Conservation (phyloP, 257 asterid species). For the Oldenlandia corymbosa region DNA sequence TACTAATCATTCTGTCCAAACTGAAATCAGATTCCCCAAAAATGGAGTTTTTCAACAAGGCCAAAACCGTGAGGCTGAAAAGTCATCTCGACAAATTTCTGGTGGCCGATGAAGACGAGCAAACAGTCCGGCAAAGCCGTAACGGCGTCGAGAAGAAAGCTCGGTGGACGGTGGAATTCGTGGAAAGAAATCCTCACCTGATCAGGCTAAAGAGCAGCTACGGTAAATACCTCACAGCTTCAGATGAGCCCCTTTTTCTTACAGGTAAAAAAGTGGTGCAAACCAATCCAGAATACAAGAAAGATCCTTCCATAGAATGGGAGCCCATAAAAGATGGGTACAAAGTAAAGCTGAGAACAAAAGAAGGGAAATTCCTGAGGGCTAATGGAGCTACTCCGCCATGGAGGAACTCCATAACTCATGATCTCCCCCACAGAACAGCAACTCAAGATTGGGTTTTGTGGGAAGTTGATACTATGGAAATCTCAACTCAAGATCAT, state of each 20-base stretch:
- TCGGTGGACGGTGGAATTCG: conserved; percentile 69
- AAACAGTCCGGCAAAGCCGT: conserved; percentile 55
- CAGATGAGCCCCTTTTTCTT: conserved; percentile 46
- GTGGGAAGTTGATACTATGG: conserved; percentile 69
- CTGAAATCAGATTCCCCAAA: conserved; percentile 30
- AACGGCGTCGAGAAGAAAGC: conserved; percentile 34
- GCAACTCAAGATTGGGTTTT: conserved; percentile 66
- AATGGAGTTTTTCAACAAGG: conserved; percentile 68
- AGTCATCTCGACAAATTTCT: conserved; percentile 68
- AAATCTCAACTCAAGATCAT: conserved; percentile 28
- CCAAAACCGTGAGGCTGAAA: conserved; percentile 55
- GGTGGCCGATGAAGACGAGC: conserved; percentile 57
- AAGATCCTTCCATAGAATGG: conserved; percentile 73
- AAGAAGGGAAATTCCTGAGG: conserved; percentile 67
- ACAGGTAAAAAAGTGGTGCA: conserved; percentile 68
- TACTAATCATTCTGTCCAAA: neutral
- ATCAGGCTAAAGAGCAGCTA: conserved; percentile 60
- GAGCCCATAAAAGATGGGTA: conserved; percentile 67
- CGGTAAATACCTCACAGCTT: conserved; percentile 60
- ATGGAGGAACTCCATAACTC: conserved; percentile 86
- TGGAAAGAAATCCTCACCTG: conserved; percentile 42
- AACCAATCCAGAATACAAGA: conserved; percentile 29
- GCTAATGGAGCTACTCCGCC: conserved; percentile 92
- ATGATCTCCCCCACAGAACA: conserved; percentile 68
- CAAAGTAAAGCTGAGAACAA: conserved; percentile 52